Conservation (phyloP, 139 green algal species). For the Nannochloris sp. region DNA sequence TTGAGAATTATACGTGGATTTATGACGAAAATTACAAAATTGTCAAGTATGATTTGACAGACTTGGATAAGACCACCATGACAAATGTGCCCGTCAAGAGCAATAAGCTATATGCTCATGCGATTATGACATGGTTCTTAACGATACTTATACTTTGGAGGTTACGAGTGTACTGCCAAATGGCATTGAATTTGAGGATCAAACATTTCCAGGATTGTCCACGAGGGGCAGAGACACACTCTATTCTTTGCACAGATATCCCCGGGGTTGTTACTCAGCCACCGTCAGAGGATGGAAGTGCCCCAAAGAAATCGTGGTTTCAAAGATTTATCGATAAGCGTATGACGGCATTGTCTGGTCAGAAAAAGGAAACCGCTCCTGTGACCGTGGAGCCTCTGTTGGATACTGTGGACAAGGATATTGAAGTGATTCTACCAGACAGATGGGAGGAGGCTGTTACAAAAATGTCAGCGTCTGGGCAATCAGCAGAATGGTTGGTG, state of each 20-base stretch:
- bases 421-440: background rate
- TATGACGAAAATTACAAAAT: slow-evolving; percentile 7
- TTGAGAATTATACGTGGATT: background rate
- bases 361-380: background rate
- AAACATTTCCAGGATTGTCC: background rate
- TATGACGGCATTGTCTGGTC: background rate
- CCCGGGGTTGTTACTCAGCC: background rate
- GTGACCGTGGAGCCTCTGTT: background rate
- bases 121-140: slow-evolving; percentile 1
- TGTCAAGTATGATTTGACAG: slow-evolving; percentile 5
- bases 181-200: slow-evolving; percentile 1
- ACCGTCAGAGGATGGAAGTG: background rate
- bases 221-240: slow-evolving; percentile 2
- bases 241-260: slow-evolving; percentile 2
- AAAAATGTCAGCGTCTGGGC: background rate
- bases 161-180: background rate
- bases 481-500: background rate
- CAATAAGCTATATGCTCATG: background rate
- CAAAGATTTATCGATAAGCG: background rate
- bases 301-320: no score
- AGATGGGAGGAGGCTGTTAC: slow-evolving; percentile 11
- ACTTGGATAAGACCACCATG: slow-evolving; percentile 11
- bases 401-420: background rate
- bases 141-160: background rate
- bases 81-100: background rate